These are phyloP conservation scores for Fusarium proliferatum DNA, from an alignment of 2,329 filamentous ascomycete species.

Conservation along the genomic window DNA sequence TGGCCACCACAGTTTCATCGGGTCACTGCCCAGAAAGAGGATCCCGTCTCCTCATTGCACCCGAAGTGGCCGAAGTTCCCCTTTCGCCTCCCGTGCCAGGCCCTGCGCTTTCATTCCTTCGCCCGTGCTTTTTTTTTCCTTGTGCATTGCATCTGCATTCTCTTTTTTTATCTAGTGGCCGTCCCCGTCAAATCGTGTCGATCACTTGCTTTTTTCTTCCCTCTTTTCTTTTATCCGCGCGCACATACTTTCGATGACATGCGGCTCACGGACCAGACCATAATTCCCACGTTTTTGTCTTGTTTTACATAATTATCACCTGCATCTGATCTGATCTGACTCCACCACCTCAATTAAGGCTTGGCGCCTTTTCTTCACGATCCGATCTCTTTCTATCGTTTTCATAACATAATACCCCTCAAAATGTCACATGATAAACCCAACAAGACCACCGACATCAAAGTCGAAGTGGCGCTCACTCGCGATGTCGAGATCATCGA, in stretches of 20 bases:
- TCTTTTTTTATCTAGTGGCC: slow-evolving; percentile 7
- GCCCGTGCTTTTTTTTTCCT: background rate
- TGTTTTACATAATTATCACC: slow-evolving; percentile 15
- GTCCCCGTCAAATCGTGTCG: background rate
- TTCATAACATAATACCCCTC: background rate
- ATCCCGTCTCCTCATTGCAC: slow-evolving; percentile 2
- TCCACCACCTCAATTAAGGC: slow-evolving; percentile 8
- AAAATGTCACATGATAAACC: slow-evolving; percentile 29
- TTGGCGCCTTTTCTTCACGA: slow-evolving; percentile 11
- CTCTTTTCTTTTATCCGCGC: background rate
- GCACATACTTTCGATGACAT: background rate
- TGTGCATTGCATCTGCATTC: background rate
- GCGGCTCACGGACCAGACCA: slow-evolving; percentile 22
- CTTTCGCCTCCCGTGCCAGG: background rate
- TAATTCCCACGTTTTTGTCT: background rate
- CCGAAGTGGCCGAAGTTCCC: slow-evolving; percentile 13
- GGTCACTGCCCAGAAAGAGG: slow-evolving; percentile 2
- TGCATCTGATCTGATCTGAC: slow-evolving; percentile 10
- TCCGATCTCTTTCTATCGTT: background rate
- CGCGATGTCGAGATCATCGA: slow-evolving; percentile 35
- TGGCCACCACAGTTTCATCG: slow-evolving; percentile 1
- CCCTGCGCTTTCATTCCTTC: background rate
- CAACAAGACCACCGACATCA: slow-evolving; percentile 35
- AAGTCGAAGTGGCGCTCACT: slow-evolving; percentile 31
- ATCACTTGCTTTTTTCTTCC: slow-evolving; percentile 12